Percentiles rank a stretch among this genome's conserved stretches.
Conservation (phyloP, 2,329 filamentous ascomycete species). For the Colletotrichum sp. region DNA sequence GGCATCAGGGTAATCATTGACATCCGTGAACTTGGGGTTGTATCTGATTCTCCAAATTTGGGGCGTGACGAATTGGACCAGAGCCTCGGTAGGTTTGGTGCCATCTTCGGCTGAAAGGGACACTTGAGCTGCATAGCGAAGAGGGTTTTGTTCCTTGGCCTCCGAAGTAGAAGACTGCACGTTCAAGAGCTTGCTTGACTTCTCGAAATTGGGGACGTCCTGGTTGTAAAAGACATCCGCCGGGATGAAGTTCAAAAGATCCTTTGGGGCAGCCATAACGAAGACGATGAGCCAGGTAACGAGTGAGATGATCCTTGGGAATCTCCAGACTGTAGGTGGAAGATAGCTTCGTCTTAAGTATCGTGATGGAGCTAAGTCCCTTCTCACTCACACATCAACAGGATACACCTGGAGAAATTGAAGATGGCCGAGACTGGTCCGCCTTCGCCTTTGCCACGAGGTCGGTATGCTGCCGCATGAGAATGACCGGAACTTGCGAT, state of each 20-base stretch:
- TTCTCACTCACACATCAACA: neutral
- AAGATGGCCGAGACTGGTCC: neutral
- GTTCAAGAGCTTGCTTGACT: neutral
- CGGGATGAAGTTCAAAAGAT: neutral
- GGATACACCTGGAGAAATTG: neutral
- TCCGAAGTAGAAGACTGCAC: neutral
- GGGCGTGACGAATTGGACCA: neutral
- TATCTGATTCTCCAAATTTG: neutral
- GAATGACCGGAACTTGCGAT: neutral
- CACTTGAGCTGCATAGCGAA: neutral
- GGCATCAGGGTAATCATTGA: too few relatives aligned
- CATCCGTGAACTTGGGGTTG: neutral
- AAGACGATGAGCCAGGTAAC: neutral
- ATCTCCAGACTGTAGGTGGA: accelerated
- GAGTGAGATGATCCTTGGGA: neutral
- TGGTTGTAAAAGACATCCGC: neutral
- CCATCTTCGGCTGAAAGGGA: too few relatives aligned
- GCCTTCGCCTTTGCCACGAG: neutral
- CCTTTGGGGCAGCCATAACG: neutral
- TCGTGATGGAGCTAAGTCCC: neutral
- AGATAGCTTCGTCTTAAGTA: neutral
- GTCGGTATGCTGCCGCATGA: neutral
- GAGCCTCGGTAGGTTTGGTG: too few relatives aligned
- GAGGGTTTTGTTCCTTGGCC: accelerated
- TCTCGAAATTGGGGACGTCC: neutral